A percentile compares a stretch with the other conserved stretches of the same genome.
Evolutionary conservation across 305 asterid genomes (phyloP).

Genomic region (Solanum hybrid): DNA sequence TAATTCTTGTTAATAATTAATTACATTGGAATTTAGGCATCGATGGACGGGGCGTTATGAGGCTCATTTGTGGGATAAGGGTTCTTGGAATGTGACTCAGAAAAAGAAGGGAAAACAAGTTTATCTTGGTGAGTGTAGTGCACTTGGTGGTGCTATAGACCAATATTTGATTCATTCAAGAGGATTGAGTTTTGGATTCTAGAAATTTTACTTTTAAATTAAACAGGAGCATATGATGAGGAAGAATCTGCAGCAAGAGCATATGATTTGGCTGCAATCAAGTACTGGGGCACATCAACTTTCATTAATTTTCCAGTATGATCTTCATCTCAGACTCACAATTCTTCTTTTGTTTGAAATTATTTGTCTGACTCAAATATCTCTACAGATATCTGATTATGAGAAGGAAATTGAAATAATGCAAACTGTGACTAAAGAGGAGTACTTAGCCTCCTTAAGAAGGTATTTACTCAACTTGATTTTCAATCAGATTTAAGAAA

Average conservation of each 20-base stretch:
- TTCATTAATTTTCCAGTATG: conserved; percentile 52
- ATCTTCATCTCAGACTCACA: not conserved
- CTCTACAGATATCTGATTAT: conserved; percentile 50
- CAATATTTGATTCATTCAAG: not conserved
- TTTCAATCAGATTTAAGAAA: not conserved
- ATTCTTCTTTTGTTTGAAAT: not conserved
- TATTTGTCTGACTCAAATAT: conserved; percentile 2
- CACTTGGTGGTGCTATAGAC: not conserved
- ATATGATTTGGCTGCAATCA: conserved; percentile 63
- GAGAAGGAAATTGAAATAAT: conserved; percentile 53
- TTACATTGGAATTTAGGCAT: conserved; percentile 15
- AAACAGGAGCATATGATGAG: conserved; percentile 52
- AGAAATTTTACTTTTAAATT: not conserved
- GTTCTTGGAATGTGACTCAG: conserved; percentile 69
- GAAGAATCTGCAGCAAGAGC: conserved; percentile 81
- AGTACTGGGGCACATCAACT: conserved; percentile 70
- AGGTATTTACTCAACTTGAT: conserved; percentile 25
- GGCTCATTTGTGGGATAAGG: conserved; percentile 86
- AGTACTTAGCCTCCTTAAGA: conserved; percentile 68
- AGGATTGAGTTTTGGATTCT: not conserved
- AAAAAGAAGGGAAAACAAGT: conserved; percentile 88
- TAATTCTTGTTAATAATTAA: not conserved
- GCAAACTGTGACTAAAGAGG: conserved; percentile 68
- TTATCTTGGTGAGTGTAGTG: conserved; percentile 60
- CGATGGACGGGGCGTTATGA: conserved; percentile 77